Percentiles rank a stretch among this genome's conserved stretches.
Conservation (phyloP, 345 rosid species). For the Citrus medica region DNA sequence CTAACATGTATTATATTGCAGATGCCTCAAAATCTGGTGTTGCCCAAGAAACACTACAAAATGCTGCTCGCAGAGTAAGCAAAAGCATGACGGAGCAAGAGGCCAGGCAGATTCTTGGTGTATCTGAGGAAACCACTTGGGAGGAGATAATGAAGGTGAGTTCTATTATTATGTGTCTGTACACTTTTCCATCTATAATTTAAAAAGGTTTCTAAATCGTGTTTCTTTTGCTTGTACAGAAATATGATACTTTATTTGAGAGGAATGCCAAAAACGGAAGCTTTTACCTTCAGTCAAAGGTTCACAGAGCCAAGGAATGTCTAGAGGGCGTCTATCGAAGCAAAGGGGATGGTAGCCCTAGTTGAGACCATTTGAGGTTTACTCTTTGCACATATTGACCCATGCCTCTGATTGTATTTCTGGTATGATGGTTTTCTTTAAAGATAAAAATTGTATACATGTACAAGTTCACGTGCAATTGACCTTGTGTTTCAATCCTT, state of each 20-base stretch:
- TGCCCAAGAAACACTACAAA: constrained; percentile 80
- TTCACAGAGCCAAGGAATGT: constrained; percentile 89
- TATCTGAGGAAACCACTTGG: constrained; percentile 63
- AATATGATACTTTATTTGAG: constrained; percentile 71
- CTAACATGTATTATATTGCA: constrained; percentile 22
- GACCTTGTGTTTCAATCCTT: background rate
- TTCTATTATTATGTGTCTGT: background rate
- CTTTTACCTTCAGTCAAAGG: constrained; percentile 95
- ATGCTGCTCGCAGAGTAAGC: constrained; percentile 54
- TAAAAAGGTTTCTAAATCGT: background rate
- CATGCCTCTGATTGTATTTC: background rate
- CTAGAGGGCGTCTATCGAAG: constrained; percentile 48
- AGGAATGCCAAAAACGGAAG: constrained; percentile 76
- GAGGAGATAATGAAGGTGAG: constrained; percentile 73
- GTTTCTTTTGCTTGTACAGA: constrained; percentile 37
- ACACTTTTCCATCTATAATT: background rate
- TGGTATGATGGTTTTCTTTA: background rate
- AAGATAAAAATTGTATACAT: background rate
- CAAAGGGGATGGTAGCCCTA: constrained; percentile 45
- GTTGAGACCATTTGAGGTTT: constrained; percentile 20
- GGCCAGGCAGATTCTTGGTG: constrained; percentile 91
- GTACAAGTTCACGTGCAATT: background rate
- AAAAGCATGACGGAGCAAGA: constrained; percentile 77
- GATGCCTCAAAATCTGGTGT: constrained; percentile 83
- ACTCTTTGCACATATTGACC: background rate